These are phyloP conservation scores for Trichoderma atroviride DNA, from an alignment of 2,329 filamentous ascomycete genomes.

Conservation along the genomic window DNA sequence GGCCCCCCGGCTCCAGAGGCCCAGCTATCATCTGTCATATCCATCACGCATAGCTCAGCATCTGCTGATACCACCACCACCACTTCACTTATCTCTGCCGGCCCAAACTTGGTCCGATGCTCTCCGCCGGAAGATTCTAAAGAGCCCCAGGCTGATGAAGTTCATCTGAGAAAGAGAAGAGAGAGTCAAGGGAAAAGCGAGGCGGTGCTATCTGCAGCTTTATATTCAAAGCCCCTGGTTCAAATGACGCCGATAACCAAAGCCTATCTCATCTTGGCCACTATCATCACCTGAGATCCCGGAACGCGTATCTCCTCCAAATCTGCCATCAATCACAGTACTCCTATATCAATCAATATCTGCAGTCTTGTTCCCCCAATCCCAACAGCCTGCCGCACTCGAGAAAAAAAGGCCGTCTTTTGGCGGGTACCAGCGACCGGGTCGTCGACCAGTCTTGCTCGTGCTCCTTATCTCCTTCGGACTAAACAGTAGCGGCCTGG, in stretches of 20 bases:
- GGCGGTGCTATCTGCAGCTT: not conserved
- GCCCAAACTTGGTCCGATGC: slow-evolving; percentile 22
- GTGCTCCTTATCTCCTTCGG: slow-evolving; percentile 24
- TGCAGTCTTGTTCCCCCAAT: slow-evolving; percentile 24
- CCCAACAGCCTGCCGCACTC: not conserved
- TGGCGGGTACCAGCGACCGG: slow-evolving; percentile 26
- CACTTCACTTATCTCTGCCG: slow-evolving; percentile 4
- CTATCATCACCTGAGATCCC: slow-evolving; percentile 52
- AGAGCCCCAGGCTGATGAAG: slow-evolving; percentile 7
- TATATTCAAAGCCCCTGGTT: slow-evolving; percentile 29
- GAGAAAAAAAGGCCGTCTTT: not conserved
- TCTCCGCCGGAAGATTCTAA: slow-evolving; percentile 6
- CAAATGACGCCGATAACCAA: slow-evolving; percentile 61
- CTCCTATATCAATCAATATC: not conserved
- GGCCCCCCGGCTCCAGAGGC: slow-evolving; percentile 8
- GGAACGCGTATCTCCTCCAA: slow-evolving; percentile 9
- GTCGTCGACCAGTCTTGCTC: slow-evolving; percentile 25
- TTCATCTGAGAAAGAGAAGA: not conserved
- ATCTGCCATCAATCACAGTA: not conserved
- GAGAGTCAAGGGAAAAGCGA: not conserved
- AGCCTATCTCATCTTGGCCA: slow-evolving; percentile 60
- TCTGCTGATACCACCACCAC: slow-evolving; percentile 16
- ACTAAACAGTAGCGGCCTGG: slow-evolving; percentile 23
- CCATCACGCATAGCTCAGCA: slow-evolving; percentile 10
- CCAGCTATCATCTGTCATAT: slow-evolving; percentile 22